phyloP scores from a whole-genome alignment of 768 basidiomycete species.

The Agrocybe pediades region DNA sequence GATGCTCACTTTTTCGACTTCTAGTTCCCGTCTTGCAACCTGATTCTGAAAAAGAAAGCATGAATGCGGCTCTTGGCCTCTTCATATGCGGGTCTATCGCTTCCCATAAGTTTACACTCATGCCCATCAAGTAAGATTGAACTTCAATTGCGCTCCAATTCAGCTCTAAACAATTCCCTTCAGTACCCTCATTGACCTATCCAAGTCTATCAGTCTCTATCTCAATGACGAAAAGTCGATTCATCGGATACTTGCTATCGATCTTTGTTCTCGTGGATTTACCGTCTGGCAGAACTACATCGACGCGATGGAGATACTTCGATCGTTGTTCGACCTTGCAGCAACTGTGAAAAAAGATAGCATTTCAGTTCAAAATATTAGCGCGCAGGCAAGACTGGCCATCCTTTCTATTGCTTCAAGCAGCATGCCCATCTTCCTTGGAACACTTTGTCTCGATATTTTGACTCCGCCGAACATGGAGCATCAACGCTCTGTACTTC shows the following conservation, averaged over 20 bases:
- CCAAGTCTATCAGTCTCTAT: conserved; percentile 79
- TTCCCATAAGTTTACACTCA: conserved; percentile 72
- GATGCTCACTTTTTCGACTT: neutral
- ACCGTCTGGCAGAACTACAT: conserved; percentile 93
- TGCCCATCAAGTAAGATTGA: conserved; percentile 64
- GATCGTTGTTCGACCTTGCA: conserved; percentile 80
- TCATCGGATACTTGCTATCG: conserved; percentile 77
- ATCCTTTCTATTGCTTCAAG: conserved; percentile 82
- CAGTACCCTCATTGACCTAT: conserved; percentile 81
- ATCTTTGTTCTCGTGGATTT: conserved; percentile 90
- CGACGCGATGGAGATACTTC: conserved; percentile 86
- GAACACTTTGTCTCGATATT: conserved; percentile 89
- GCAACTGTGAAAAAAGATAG: conserved; percentile 73
- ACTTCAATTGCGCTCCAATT: neutral
- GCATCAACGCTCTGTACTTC: conserved; percentile 87
- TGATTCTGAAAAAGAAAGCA: conserved; percentile 57
- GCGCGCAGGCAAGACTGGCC: conserved; percentile 78
- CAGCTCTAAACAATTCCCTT: neutral
- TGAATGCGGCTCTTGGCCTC: conserved; percentile 66
- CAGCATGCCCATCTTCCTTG: conserved; percentile 92
- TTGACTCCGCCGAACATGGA: conserved; percentile 72
- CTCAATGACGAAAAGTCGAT: conserved; percentile 72
- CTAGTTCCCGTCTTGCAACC: conserved; percentile 67
- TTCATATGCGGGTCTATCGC: conserved; percentile 86
- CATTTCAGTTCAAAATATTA: conserved; percentile 66